Conservation (phyloP, 2,329 filamentous ascomycete species). For the Aspergillus sp. region DNA sequence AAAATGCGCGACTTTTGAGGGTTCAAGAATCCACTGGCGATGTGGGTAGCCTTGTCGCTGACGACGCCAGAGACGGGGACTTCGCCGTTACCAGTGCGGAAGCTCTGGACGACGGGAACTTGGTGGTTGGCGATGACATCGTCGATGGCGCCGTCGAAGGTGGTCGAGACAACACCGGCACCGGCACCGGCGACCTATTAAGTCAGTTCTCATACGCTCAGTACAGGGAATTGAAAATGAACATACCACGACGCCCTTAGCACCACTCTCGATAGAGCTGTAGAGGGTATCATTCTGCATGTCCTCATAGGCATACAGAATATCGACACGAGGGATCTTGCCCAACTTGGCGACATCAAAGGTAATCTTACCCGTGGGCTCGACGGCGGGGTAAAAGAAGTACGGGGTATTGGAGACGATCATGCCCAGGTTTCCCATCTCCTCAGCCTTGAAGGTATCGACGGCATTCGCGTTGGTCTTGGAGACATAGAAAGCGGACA, state of each 20-base stretch:
- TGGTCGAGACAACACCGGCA: constrained; percentile 14
- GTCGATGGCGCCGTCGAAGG: constrained; percentile 11
- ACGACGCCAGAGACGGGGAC: constrained; percentile 14
- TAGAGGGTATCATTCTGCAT: constrained; percentile 20
- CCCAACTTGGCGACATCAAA: constrained; percentile 12
- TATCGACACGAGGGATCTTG: constrained; percentile 20
- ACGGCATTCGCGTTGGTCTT: constrained; percentile 61
- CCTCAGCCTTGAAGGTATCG: constrained; percentile 57
- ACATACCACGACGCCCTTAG: constrained; percentile 21
- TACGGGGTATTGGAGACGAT: constrained; percentile 56
- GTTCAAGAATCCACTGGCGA: constrained; percentile 16
- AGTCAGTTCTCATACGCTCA: neutral
- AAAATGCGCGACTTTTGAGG: constrained; percentile 6
- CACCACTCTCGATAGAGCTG: constrained; percentile 16
- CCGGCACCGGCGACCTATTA: constrained; percentile 18
- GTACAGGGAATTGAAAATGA: too few species aligned
- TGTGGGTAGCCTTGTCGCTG: constrained; percentile 8
- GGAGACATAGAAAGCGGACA: constrained; percentile 53
- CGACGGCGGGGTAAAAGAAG: constrained; percentile 55
- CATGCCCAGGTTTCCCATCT: constrained; percentile 54
- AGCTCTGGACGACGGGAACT: constrained; percentile 18
- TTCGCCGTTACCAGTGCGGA: constrained; percentile 20
- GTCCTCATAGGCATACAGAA: constrained; percentile 22
- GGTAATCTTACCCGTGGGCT: constrained; percentile 41
- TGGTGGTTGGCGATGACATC: constrained; percentile 10